Evolutionary conservation across 306 rosid species (phyloP).

Genomic region (Vigna nakashimae): DNA sequence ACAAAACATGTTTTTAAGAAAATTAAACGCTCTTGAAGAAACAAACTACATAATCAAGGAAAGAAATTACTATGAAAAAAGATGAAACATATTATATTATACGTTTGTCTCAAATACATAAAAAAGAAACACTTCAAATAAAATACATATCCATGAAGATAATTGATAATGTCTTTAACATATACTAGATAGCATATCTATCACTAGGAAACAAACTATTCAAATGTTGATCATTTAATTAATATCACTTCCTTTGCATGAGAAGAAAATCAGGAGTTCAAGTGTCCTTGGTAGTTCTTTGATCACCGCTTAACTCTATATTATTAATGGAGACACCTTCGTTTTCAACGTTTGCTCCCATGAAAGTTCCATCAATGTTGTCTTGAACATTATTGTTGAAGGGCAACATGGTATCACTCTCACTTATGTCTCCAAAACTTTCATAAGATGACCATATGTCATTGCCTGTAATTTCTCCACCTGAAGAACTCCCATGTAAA

Average conservation of each 20-base stretch:
- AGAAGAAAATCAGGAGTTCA: background rate
- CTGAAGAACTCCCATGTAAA: background rate
- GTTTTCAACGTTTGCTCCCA: background rate
- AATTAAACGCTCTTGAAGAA: too few relatives aligned
- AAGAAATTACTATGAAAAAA: background rate
- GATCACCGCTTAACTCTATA: background rate
- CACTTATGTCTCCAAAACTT: background rate
- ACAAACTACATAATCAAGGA: background rate
- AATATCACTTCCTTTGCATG: background rate
- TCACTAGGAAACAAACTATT: background rate
- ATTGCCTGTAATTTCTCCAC: constrained; percentile 1
- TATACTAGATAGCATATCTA: background rate
- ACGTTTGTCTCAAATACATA: too few relatives aligned
- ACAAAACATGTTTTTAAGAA: background rate
- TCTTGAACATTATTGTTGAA: background rate
- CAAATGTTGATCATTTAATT: background rate
- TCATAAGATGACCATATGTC: background rate
- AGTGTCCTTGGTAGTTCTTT: background rate
- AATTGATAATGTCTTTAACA: background rate
- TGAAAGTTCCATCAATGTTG: background rate
- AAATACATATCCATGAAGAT: background rate
- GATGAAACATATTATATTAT: background rate
- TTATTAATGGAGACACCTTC: background rate
- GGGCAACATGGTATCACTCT: background rate
- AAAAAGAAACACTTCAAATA: background rate